Evolutionary conservation across 345 rosid genomes (phyloP).

Genomic region (Hibiscus mutabilis): DNA sequence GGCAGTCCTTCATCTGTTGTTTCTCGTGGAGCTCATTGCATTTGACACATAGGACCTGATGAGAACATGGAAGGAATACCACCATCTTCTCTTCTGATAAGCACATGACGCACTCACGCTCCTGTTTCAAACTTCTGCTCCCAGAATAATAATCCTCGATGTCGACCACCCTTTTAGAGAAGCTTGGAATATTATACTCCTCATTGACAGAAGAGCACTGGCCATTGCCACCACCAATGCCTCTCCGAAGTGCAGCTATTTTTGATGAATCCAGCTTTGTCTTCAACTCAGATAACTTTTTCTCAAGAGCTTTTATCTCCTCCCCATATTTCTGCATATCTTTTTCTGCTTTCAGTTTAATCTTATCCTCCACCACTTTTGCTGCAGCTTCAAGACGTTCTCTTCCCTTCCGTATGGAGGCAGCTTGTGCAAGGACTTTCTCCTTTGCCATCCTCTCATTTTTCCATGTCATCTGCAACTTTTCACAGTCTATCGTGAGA

Average conservation of each 20-base stretch:
- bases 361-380: slow-evolving; percentile 32
- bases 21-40: slow-evolving; percentile 53
- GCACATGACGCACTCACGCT: slow-evolving; percentile 49
- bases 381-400: slow-evolving; percentile 33
- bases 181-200: not conserved
- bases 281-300: slow-evolving; percentile 30
- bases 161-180: not conserved
- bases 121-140: slow-evolving; percentile 15
- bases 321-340: slow-evolving; percentile 24
- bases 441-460: slow-evolving; percentile 19
- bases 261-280: slow-evolving; percentile 31
- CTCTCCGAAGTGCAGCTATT: slow-evolving; percentile 40
- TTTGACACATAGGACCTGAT: slow-evolving; percentile 43
- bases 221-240: slow-evolving; percentile 21
- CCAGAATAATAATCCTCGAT: not conserved
- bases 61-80: slow-evolving; percentile 62
- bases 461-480: slow-evolving; percentile 24
- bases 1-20: slow-evolving; percentile 52
- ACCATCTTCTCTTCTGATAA: slow-evolving; percentile 48
- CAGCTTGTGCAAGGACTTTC: slow-evolving; percentile 18
- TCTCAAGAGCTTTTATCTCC: slow-evolving; percentile 29
- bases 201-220: slow-evolving; percentile 1
- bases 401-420: slow-evolving; percentile 25
- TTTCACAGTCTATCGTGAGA: slow-evolving; percentile 6
- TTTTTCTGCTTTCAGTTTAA: slow-evolving; percentile 34